Base-by-base conservation (phyloP, 371 early-diverging fungal genomes). In the Blakeslea trispora region DNA sequence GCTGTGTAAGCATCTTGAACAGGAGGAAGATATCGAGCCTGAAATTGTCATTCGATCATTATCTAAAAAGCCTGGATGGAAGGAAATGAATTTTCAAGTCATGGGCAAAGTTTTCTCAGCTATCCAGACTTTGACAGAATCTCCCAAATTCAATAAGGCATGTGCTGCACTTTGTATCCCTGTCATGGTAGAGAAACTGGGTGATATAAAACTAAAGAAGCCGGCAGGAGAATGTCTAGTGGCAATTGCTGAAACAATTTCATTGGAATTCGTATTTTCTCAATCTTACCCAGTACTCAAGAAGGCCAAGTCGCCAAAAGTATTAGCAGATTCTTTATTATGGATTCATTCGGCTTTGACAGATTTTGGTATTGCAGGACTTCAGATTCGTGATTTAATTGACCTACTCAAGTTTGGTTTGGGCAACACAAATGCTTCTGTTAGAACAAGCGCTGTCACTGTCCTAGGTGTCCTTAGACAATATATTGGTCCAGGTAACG, bases 1-100 rank as follows among this genome's bases (percentile, higher is more conserved):
- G 18, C 69, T 95, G 9, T 70, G 83, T 31, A 84, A 81, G 43
- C 81, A 84, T 18, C 62, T 94, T 34, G 75, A 83, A 43, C 65
- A 60, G 13, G 72, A 65, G 35, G 76, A 75, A 43, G 53, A 56
- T 1, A 70, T 94, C 5, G 91, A 94, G 48, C 82, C 94, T 0
- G 98, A 97, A 64, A 78, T 94, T 28, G 75, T 98, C 15, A 81
- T 92, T 14, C 84, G 94, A 15, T 81, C 80, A 28, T 69, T 98
- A 28, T 68, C 81, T 5, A 90, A 89, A 56, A 91, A 90, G 41
- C 95, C 96, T 0, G 96, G 95, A 1, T 95, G 91, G 91, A 95
- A 96, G 67, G 97, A 97, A 64, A 91, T 83, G 78, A 97, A 97
- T 72, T 96, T 96, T 63, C 97, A 98, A 57, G 95, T 88, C 10